A percentile compares a stretch with the other conserved stretches of the same genome.
phyloP scores from a whole-genome alignment of 805 yeast genomes.

The Limtongozyma cylindracea region DNA sequence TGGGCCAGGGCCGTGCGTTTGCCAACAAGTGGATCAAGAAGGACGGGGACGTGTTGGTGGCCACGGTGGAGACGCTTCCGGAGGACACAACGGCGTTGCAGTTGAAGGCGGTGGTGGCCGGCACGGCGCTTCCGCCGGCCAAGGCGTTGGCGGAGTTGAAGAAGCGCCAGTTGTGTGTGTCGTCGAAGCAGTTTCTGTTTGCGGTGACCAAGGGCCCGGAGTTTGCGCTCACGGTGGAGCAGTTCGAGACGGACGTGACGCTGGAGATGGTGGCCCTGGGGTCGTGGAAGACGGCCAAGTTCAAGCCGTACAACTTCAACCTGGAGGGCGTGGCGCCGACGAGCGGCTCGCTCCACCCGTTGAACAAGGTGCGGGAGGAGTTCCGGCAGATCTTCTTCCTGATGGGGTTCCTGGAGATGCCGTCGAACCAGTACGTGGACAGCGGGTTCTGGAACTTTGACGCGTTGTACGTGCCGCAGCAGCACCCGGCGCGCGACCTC shows the following conservation, averaged over 20 bases:
- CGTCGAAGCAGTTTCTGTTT: constrained; percentile 55
- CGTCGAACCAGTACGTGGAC: constrained; percentile 94
- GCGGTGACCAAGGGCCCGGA: constrained; percentile 58
- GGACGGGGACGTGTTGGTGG: constrained; percentile 55
- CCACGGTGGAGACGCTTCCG: constrained; percentile 30
- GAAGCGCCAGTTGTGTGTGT: constrained; percentile 68
- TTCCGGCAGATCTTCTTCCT: constrained; percentile 94
- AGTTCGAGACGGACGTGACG: constrained; percentile 82
- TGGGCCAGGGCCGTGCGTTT: constrained; percentile 96
- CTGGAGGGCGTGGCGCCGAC: constrained; percentile 77
- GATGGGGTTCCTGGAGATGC: constrained; percentile 98
- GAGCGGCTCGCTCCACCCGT: constrained; percentile 90
- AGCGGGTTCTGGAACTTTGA: constrained; percentile 99
- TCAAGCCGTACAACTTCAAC: constrained; percentile 89
- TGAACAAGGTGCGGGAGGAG: constrained; percentile 91
- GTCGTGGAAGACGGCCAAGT: constrained; percentile 58
- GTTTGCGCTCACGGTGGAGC: constrained; percentile 58
- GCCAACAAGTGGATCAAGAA: constrained; percentile 91
- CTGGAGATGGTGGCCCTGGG: constrained; percentile 75
- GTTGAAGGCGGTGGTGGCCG: constrained; percentile 25
- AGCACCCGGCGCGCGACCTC: constrained; percentile 97
- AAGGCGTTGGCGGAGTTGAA: constrained; percentile 66
- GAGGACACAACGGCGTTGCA: constrained; percentile 42
- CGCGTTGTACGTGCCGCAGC: constrained; percentile 91
- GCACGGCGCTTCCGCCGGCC: constrained; percentile 31